Base-by-base conservation (phyloP, 805 yeast genomes). In the Candida awuae region DNA sequence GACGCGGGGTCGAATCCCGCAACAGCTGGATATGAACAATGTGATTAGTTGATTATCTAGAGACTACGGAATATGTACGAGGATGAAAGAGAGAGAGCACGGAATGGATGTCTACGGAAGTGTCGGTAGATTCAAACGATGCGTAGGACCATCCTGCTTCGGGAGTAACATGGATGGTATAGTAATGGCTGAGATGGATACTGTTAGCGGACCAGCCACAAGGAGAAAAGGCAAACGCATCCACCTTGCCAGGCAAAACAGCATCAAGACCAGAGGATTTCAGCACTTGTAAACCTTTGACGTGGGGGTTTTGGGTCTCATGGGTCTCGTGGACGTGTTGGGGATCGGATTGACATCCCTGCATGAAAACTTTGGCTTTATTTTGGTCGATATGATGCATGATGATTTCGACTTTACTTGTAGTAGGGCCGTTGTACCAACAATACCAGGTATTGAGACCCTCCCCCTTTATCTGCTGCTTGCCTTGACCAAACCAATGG, bases 101-200 rank as follows among this genome's bases (percentile, higher is more conserved):
- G n/a, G n/a, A n/a, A n/a, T n/a, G n/a, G n/a, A n/a, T n/a, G n/a
- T n/a, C n/a, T n/a, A n/a, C n/a, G n/a, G n/a, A n/a, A n/a, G n/a
- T n/a, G n/a, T n/a, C n/a, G n/a, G n/a, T n/a, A n/a, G n/a, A n/a
- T n/a, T n/a, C n/a, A n/a, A n/a, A n/a, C n/a, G n/a, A 84, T 4
- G 97, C 97, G 61, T 90, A 90, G 5, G 96, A 85, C 86, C 94
- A 90, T 27, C 90, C 95, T 17, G 68, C 58, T 57, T 92, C 97
- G 0, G 97, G 97, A 0, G 98, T 92, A 30, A 92, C 84, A 57
- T 92, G 97, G 42, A 88, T 67, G 8, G 97, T 90, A 58, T 80
- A 82, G 49, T 69, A 61, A 54, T 75, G 76, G 49, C 72, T 69
- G 30, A 68, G 73, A 32, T 75, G 67, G 32, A 82, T 67, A 15